Conservation (phyloP, 2,329 filamentous ascomycete genomes). For the Incumbomyces lentus region DNA sequence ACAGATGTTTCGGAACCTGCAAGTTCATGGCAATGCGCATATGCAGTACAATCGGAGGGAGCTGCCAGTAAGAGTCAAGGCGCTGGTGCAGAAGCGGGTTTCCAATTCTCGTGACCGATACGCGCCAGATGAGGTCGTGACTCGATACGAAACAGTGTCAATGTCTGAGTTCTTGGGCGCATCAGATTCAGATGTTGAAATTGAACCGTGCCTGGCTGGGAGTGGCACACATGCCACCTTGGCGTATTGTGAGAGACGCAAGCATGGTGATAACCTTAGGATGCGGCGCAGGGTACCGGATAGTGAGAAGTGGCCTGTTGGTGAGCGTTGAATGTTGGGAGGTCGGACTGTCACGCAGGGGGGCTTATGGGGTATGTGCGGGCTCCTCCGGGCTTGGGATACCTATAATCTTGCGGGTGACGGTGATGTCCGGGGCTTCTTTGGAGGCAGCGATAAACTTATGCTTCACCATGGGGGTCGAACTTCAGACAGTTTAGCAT, state of each 20-base stretch:
- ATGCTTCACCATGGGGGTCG: too few species aligned
- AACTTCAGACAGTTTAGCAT: too few species aligned
- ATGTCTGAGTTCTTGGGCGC: slow-evolving; percentile 16
- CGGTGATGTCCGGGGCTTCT: too few species aligned
- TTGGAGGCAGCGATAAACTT: too few species aligned
- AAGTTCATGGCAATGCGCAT: slow-evolving; percentile 8
- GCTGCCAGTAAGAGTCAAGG: slow-evolving; percentile 4
- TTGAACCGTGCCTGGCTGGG: slow-evolving; percentile 6
- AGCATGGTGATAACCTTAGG: background rate
- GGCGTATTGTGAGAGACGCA: slow-evolving; percentile 13
- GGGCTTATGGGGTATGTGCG: too few species aligned
- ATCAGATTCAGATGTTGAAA: slow-evolving; percentile 7
- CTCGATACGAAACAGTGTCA: slow-evolving; percentile 10
- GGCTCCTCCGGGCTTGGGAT: too few species aligned
- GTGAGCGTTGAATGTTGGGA: background rate
- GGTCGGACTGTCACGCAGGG: background rate
- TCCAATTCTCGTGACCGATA: background rate
- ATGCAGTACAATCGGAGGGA: slow-evolving; percentile 8
- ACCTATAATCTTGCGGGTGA: too few species aligned
- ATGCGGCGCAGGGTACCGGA: slow-evolving; percentile 7
- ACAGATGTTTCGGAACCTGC: background rate
- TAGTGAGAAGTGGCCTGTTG: slow-evolving; percentile 9
- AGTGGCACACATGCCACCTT: slow-evolving; percentile 9
- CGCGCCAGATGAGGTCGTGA: background rate
- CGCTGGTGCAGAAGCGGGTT: slow-evolving; percentile 8